These are phyloP conservation scores for Hondaea fermentalgiana DNA, from an alignment of 108 stramenopile species.

Conservation along the genomic window DNA sequence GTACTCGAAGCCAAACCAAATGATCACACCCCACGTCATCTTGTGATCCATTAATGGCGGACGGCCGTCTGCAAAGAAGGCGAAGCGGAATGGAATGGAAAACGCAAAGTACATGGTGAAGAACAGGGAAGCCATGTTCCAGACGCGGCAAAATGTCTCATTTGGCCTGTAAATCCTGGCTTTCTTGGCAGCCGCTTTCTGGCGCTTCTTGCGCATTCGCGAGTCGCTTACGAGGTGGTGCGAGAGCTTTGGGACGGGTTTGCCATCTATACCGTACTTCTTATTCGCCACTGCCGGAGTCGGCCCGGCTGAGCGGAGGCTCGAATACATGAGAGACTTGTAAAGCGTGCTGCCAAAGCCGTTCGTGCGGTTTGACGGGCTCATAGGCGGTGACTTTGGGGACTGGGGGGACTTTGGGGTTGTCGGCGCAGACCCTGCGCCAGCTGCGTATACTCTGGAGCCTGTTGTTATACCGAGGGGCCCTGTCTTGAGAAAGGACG, in stretches of 20 bases:
- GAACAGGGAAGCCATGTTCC: slow-evolving; percentile 29
- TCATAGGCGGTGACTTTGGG: no score
- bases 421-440: no score
- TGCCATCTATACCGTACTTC: slow-evolving; percentile 30
- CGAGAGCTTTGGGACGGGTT: neutral
- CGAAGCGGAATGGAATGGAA: slow-evolving; percentile 24
- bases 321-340: neutral
- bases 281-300: slow-evolving; percentile 24
- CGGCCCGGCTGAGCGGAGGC: neutral
- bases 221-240: neutral
- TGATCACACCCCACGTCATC: neutral
- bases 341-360: neutral
- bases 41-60: neutral
- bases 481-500: neutral
- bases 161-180: slow-evolving; percentile 28
- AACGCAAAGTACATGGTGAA: slow-evolving; percentile 34
- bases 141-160: slow-evolving; percentile 33
- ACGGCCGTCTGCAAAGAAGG: slow-evolving; percentile 25
- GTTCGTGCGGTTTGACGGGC: no score
- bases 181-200: neutral
- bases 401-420: no score
- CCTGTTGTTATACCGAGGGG: no score
- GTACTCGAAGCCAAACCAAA: slow-evolving; percentile 23
- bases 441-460: no score
- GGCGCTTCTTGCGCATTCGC: neutral